phyloP scores from a whole-genome alignment of 352 stramenopile species.

The Phytopythium delawarense region DNA sequence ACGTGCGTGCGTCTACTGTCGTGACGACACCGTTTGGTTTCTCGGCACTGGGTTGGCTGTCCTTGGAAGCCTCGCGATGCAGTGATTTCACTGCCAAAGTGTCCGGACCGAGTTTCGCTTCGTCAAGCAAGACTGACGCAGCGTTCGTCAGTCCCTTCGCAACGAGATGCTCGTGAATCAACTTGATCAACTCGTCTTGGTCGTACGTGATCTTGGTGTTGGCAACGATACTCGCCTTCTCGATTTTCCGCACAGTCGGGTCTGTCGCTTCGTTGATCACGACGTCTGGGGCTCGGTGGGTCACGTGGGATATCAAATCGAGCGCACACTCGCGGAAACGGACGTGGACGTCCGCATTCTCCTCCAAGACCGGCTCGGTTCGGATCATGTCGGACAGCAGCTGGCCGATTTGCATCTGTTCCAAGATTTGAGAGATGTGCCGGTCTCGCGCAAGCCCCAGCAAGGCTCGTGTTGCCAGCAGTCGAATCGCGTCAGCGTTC shows the following conservation, averaged over 20 bases:
- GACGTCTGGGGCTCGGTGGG: slow-evolving; percentile 71
- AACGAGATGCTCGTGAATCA: slow-evolving; percentile 84
- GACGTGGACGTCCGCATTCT: slow-evolving; percentile 82
- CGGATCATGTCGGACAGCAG: slow-evolving; percentile 86
- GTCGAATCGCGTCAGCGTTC: slow-evolving; percentile 80
- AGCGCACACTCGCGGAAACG: slow-evolving; percentile 85
- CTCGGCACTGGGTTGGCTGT: not conserved
- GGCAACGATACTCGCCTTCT: slow-evolving; percentile 87
- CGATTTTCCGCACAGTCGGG: slow-evolving; percentile 82
- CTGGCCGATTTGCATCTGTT: slow-evolving; percentile 88
- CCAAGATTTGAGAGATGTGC: slow-evolving; percentile 87
- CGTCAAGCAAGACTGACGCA: slow-evolving; percentile 44
- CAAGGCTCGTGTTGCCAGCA: slow-evolving; percentile 77
- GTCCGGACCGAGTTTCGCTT: slow-evolving; percentile 31
- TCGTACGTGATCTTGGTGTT: slow-evolving; percentile 87
- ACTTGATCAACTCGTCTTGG: slow-evolving; percentile 67
- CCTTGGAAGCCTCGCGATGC: not conserved
- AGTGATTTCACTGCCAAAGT: not conserved
- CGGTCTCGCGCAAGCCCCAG: slow-evolving; percentile 80
- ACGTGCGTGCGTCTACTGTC: not conserved
- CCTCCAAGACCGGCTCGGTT: slow-evolving; percentile 77
- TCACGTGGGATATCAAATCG: slow-evolving; percentile 87
- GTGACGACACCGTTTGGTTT: not conserved
- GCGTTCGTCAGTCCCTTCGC: slow-evolving; percentile 61
- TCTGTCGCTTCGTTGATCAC: slow-evolving; percentile 87